Base-by-base conservation (phyloP, 345 rosid species). In the Isatis tinctoria region DNA sequence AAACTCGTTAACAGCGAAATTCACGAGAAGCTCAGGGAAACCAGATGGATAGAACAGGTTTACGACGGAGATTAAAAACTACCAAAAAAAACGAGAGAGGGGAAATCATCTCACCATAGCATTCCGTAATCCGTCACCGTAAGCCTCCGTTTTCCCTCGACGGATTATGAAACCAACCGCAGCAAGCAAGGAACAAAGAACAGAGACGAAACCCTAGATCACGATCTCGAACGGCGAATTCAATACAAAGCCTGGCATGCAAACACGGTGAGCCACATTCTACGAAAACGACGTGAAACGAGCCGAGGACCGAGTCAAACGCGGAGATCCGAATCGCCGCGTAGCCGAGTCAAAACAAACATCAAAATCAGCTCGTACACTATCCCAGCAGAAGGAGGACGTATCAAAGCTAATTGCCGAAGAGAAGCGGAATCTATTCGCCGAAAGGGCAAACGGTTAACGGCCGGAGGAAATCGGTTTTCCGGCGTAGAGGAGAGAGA, bases 181-280 rank as follows among this genome's bases (percentile, higher is more conserved):
- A 40, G 73, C 51, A 81, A 71, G 73, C 67, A 74, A 63, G 68
- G 78, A 68, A 78, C 60, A 67, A 48, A 47, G 17, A 76, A 79
- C 68, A 54, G 54, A 78, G 54, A 74, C 74, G 80, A 80, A 86
- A 85, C 87, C 89, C 94, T 89, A 92, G 88, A 87, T 87, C 90
- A 86, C 85, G 88, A 83, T 84, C 79, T 83, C 24, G 65, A 22
- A 48, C 82, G 24, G 71, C 2, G 40, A 58, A 76, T 70, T 79
- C 85, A 79, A 75, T 65, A 54, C 49, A 68, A 64, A 66, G 69
- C 77, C 76, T 61, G 70, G 64, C 82, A 56, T 54, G 59, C 56
- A 78, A 83, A 61, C 67, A 74, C 67, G 47, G 56, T 45, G 30
- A 80, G 40, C 97, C 95, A 91, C 99, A 96, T 96, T 96, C 86